These are phyloP conservation scores for Schizophyllum amplum DNA, from an alignment of 1,284 basidiomycete species.

Conservation along the genomic window DNA sequence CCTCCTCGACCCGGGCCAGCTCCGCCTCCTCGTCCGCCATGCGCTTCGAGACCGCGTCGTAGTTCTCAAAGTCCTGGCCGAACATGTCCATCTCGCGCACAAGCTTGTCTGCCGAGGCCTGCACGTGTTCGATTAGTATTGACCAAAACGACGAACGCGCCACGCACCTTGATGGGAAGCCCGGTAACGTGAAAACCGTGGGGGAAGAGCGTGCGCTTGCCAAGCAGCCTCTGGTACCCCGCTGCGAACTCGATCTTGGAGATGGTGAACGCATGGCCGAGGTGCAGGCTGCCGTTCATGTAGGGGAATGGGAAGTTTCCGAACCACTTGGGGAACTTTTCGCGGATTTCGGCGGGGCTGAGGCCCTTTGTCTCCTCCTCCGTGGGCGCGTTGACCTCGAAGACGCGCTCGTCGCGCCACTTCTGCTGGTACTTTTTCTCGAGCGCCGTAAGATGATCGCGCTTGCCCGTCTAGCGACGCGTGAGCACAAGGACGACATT, in stretches of 20 bases:
- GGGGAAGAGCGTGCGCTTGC: constrained; percentile 92
- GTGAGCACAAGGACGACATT: constrained; percentile 5
- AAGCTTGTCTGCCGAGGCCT: constrained; percentile 96
- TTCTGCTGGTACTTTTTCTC: constrained; percentile 80
- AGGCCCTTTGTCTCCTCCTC: constrained; percentile 56
- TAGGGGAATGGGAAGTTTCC: constrained; percentile 95
- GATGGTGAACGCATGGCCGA: constrained; percentile 98
- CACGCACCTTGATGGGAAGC: constrained; percentile 93
- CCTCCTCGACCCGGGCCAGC: constrained; percentile 28
- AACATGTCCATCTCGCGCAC: constrained; percentile 97
- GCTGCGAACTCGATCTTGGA: constrained; percentile 98
- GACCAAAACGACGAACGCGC: not conserved
- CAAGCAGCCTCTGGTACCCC: constrained; percentile 93
- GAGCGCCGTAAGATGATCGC: constrained; percentile 78
- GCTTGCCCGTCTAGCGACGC: constrained; percentile 72
- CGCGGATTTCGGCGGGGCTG: constrained; percentile 52
- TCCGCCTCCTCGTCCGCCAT: constrained; percentile 31
- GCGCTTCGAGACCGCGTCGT: constrained; percentile 35
- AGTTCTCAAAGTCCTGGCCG: constrained; percentile 83
- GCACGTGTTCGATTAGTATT: not conserved
- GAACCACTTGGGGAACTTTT: constrained; percentile 93
- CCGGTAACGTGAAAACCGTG: constrained; percentile 96
- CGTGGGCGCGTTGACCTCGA: constrained; percentile 81
- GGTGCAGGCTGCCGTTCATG: constrained; percentile 97
- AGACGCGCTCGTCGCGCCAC: constrained; percentile 70